phyloP scores from a whole-genome alignment of 495 filamentous ascomycete genomes.

The Chaetomium cochliodes region DNA sequence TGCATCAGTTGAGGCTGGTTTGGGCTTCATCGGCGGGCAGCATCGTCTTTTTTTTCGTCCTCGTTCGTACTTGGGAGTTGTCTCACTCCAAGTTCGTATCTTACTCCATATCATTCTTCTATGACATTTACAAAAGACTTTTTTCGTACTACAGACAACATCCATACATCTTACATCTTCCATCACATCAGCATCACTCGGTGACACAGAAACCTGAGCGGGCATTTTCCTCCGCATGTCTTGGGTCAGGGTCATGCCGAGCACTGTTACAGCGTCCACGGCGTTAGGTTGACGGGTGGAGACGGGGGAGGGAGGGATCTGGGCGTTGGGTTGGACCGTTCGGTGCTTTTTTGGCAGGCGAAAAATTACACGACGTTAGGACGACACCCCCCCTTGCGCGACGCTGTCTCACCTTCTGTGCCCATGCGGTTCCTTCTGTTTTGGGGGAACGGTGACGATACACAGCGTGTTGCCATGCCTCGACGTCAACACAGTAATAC shows the following conservation, averaged over 20 bases:
- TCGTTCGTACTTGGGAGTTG: not conserved
- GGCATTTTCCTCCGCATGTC: constrained; percentile 1
- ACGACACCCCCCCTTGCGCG: not conserved
- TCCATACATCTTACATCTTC: constrained; percentile 7
- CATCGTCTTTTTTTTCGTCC: not conserved
- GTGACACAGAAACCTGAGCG: not conserved
- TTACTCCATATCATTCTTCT: not conserved
- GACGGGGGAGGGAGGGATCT: no score
- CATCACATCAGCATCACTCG: constrained; percentile 8
- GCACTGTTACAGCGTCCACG: not conserved
- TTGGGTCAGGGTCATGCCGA: not conserved
- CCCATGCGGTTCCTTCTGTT: not conserved
- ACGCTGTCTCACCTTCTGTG: not conserved
- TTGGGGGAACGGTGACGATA: not conserved
- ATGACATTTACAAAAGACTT: not conserved
- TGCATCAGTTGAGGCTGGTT: not conserved
- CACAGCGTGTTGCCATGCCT: not conserved
- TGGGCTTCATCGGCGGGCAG: not conserved
- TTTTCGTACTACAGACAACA: not conserved
- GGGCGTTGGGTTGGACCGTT: not conserved
- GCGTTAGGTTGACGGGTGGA: not conserved
- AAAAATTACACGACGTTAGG: not conserved
- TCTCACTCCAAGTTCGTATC: not conserved
- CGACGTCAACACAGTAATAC: not conserved
- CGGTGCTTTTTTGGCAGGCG: not conserved